These are phyloP conservation scores for Melampsora larici-populina DNA, from an alignment of 1,284 basidiomycete genomes.

Conservation along the genomic window DNA sequence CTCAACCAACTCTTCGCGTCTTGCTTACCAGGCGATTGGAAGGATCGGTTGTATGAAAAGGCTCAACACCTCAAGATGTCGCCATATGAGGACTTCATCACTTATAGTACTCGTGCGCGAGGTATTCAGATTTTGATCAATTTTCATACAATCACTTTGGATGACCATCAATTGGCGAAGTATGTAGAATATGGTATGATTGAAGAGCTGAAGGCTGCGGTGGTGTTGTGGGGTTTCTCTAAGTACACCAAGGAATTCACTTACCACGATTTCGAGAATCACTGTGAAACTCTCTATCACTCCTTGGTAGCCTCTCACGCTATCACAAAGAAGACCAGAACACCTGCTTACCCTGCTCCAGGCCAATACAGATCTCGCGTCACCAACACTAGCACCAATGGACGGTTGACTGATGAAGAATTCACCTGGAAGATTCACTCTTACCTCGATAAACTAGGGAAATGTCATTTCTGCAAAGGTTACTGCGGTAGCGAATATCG, in stretches of 20 bases:
- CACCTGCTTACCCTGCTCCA: background rate
- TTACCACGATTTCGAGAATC: background rate
- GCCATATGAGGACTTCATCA: background rate
- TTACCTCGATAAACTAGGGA: background rate
- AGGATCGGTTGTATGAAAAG: background rate
- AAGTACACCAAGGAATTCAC: background rate
- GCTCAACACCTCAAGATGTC: too few relatives aligned
- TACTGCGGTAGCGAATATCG: background rate
- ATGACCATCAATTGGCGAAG: background rate
- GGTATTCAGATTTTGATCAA: background rate
- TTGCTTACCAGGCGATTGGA: background rate
- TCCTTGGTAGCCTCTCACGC: background rate
- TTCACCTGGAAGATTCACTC: constrained; percentile 17
- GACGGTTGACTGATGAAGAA: too few relatives aligned
- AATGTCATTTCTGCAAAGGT: constrained; percentile 11
- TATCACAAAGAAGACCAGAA: background rate
- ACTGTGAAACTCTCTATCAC: background rate
- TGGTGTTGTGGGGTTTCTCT: background rate
- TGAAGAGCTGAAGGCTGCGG: background rate
- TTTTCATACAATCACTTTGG: too few relatives aligned
- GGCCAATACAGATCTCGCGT: background rate
- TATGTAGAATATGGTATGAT: background rate
- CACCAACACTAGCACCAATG: background rate
- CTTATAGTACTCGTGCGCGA: background rate
- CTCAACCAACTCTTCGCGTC: background rate